Conservation (phyloP, 805 yeast genomes). For the Kuraishia ogatae region DNA sequence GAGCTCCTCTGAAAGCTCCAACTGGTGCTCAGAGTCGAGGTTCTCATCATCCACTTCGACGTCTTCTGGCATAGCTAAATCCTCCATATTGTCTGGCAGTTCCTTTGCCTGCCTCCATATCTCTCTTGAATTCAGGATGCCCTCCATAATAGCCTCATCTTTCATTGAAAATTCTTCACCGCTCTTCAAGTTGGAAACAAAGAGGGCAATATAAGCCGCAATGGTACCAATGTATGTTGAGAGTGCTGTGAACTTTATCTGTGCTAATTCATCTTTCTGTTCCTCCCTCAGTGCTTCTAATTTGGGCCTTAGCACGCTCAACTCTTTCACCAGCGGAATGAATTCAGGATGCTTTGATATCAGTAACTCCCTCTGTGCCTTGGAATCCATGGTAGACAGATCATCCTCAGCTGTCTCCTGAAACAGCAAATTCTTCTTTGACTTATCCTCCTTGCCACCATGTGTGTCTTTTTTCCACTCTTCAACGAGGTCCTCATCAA, state of each 20-base stretch:
- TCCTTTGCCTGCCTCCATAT: constrained; percentile 80
- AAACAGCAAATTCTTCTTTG: neutral
- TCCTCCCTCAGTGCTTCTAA: constrained; percentile 27
- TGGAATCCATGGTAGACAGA: constrained; percentile 37
- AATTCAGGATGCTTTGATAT: constrained; percentile 75
- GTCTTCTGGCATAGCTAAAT: constrained; percentile 18
- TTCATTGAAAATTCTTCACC: constrained; percentile 56
- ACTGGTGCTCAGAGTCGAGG: constrained; percentile 16
- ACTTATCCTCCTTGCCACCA: constrained; percentile 30
- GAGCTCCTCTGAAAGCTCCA: constrained; percentile 9
- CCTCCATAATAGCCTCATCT: constrained; percentile 86
- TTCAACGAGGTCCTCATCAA: constrained; percentile 70
- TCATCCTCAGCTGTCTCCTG: constrained; percentile 19
- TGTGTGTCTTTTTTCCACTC: constrained; percentile 67
- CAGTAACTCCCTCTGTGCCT: constrained; percentile 45
- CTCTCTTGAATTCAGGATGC: constrained; percentile 73
- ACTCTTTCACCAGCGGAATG: constrained; percentile 64
- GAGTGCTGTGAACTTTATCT: constrained; percentile 60
- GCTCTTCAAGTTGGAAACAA: constrained; percentile 44
- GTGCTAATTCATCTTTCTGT: constrained; percentile 23
- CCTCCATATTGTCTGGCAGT: constrained; percentile 26
- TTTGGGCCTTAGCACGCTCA: constrained; percentile 30
- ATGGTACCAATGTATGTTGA: constrained; percentile 75
- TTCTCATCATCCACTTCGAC: constrained; percentile 12
- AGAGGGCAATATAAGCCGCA: constrained; percentile 68